Conservation (phyloP, 352 stramenopile species). For the Thraustotheca clavata region DNA sequence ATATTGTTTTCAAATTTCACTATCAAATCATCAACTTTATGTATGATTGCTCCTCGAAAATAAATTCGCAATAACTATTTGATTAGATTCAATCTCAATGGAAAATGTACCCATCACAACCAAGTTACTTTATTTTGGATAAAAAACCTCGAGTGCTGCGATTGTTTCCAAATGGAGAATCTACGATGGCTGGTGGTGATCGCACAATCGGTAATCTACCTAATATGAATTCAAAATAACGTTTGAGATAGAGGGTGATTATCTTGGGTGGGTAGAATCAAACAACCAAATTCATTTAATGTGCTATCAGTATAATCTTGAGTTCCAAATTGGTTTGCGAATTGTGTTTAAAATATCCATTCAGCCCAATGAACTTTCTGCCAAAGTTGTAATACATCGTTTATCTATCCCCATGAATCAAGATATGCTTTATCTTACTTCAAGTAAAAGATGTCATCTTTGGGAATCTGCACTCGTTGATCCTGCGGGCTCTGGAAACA, state of each 20-base stretch:
- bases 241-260: not conserved
- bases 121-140: conserved; percentile 11
- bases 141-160: not conserved
- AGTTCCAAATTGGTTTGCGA: not conserved
- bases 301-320: not conserved
- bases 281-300: not conserved
- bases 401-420: too few relatives aligned
- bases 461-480: too few relatives aligned
- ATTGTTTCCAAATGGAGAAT: conserved; percentile 11
- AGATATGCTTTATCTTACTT: too few relatives aligned
- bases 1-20: not conserved
- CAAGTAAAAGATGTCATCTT: too few relatives aligned
- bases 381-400: too few relatives aligned
- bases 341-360: too few relatives aligned
- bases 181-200: not conserved
- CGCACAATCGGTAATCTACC: not conserved
- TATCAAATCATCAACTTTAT: not conserved
- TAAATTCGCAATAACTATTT: not conserved
- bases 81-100: not conserved
- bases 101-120: not conserved
- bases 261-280: not conserved
- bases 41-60: not conserved
- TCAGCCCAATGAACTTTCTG: too few relatives aligned
- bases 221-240: not conserved
- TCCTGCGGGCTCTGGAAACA: too few relatives aligned